These are phyloP conservation scores for Dendrobium catenatum DNA, from an alignment of 106 monocot species.

Conservation along the genomic window DNA sequence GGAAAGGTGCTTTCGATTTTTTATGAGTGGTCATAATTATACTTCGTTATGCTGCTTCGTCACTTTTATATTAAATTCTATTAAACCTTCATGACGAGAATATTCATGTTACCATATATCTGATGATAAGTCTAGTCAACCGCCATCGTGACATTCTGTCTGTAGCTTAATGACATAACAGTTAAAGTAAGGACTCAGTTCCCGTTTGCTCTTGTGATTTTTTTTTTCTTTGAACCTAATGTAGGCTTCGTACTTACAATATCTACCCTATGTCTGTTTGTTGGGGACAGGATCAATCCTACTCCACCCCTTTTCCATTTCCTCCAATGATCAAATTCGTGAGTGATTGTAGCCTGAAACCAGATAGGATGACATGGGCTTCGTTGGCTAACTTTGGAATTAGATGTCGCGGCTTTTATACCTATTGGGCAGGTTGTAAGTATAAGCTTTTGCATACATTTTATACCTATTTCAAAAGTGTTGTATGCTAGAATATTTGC, in stretches of 20 bases:
- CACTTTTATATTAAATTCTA: not conserved
- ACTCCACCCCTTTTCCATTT: not conserved
- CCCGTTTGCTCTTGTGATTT: not conserved
- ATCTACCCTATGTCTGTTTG: not conserved
- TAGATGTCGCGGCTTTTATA: no score
- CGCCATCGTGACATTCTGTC: not conserved
- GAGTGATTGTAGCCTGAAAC: no score
- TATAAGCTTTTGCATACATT: no score
- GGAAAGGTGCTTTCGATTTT: constrained; percentile 59
- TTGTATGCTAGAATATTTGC: no score
- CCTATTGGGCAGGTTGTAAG: no score
- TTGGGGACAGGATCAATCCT: not conserved
- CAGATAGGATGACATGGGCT: not conserved
- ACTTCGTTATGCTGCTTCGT: not conserved
- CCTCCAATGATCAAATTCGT: not conserved
- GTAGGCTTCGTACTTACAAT: not conserved
- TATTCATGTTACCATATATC: not conserved
- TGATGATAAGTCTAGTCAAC: not conserved
- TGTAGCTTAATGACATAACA: not conserved
- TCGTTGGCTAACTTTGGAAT: not conserved
- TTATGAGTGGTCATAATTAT: not conserved
- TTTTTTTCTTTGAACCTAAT: not conserved
- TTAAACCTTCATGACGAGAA: not conserved
- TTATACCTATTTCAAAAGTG: no score
- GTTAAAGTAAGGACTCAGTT: not conserved